Conservation (phyloP, 2,329 filamentous ascomycete species). For the Cladosporium sp. region DNA sequence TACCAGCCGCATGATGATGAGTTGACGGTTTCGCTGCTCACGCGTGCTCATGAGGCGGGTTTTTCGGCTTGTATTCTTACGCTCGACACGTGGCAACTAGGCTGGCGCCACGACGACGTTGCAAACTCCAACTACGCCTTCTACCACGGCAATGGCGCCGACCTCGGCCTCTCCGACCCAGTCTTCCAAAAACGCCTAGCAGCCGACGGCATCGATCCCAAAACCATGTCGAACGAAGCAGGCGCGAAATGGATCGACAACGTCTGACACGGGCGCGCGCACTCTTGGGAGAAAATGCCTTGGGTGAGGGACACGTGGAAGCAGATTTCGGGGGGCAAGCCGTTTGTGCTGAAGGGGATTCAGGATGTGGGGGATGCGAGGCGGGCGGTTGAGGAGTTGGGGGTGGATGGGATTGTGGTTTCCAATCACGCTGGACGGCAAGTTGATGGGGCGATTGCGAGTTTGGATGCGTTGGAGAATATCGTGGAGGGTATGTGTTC, state of each 20-base stretch:
- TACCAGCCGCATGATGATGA: conserved; percentile 66
- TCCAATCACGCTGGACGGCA: conserved; percentile 71
- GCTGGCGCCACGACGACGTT: conserved; percentile 61
- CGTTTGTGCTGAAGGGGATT: conserved; percentile 68
- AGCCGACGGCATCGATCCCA: conserved; percentile 55
- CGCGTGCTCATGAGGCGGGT: conserved; percentile 55
- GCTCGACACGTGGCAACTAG: conserved; percentile 64
- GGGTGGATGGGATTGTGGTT: conserved; percentile 67
- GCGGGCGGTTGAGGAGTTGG: conserved; percentile 59
- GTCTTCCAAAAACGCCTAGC: conserved; percentile 58
- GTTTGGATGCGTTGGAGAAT: conserved; percentile 60
- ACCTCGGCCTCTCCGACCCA: conserved; percentile 60
- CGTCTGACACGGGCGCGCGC: conserved; percentile 64
- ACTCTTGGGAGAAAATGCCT: conserved; percentile 65
- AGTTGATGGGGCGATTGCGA: conserved; percentile 61
- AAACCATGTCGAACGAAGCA: conserved; percentile 54
- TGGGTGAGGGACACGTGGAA: conserved; percentile 64
- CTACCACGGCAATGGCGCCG: conserved; percentile 60
- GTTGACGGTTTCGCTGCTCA: conserved; percentile 56
- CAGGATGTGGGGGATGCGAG: conserved; percentile 65
- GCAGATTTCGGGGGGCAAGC: conserved; percentile 54
- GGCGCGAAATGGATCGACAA: conserved; percentile 64
- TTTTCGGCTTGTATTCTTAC: conserved; percentile 62
- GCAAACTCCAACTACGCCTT: conserved; percentile 62
- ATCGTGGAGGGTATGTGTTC: conserved; percentile 51